A percentile compares a stretch with the other conserved stretches of the same genome.
Evolutionary conservation across 148 eudicot genomes (phyloP).

Genomic region (Camellia granthamiana): DNA sequence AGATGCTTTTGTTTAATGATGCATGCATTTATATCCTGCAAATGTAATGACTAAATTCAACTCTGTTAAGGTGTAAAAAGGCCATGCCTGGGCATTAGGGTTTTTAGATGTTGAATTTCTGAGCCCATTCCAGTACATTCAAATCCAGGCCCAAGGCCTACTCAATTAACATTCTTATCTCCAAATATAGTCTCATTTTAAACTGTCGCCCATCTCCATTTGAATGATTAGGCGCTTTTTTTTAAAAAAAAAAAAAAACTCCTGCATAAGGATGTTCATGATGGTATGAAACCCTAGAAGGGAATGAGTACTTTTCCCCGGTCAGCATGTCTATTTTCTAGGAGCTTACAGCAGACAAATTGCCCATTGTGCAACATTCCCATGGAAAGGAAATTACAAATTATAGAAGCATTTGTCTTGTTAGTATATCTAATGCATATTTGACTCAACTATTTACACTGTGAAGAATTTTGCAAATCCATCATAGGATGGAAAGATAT

Average conservation of each 20-base stretch:
- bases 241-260: too few relatives aligned
- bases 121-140: not conserved
- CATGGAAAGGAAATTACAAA: not conserved
- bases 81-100: not conserved
- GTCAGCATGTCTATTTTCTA: too few relatives aligned
- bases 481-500: not conserved
- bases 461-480: not conserved
- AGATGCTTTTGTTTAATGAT: not conserved
- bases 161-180: not conserved
- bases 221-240: too few relatives aligned
- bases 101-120: not conserved
- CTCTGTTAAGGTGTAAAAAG: not conserved
- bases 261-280: too few relatives aligned
- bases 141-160: not conserved
- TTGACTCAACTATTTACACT: not conserved
- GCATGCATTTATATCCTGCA: not conserved
- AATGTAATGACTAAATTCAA: not conserved
- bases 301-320: too few relatives aligned
- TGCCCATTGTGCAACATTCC: too few relatives aligned
- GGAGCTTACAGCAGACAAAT: too few relatives aligned
- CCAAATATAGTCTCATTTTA: not conserved
- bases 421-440: not conserved
- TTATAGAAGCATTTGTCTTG: not conserved
- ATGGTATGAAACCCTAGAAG: too few relatives aligned
- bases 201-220: too few relatives aligned